Evolutionary conservation across 1,284 basidiomycete species (phyloP).

Genomic region (Vanrija sp.): DNA sequence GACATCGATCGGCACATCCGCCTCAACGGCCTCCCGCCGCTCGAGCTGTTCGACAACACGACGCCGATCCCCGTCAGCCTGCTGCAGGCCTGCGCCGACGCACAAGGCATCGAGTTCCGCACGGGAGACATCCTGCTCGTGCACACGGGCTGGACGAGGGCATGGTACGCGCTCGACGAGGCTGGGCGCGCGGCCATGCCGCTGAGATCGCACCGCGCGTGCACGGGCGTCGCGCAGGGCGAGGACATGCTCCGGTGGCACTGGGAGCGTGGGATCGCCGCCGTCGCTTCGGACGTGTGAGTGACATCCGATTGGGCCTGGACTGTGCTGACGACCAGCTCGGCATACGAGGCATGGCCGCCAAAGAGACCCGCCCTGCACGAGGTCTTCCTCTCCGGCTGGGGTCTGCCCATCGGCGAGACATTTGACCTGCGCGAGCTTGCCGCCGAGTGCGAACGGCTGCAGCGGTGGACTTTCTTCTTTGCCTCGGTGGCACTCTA

Average conservation of each 20-base stretch:
- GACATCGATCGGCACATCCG: conserved; percentile 26
- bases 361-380: conserved; percentile 11
- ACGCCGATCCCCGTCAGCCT: conserved; percentile 28
- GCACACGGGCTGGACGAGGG: conserved; percentile 47
- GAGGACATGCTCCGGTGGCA: conserved; percentile 43
- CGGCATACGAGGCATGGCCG: conserved; percentile 31
- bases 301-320: conserved; percentile 8
- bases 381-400: conserved; percentile 34
- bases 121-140: conserved; percentile 45
- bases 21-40: conserved; percentile 37
- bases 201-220: conserved; percentile 16
- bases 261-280: conserved; percentile 51
- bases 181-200: conserved; percentile 22
- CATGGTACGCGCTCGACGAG: conserved; percentile 27
- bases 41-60: conserved; percentile 33
- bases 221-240: conserved; percentile 28
- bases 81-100: conserved; percentile 22
- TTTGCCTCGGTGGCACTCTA: conserved; percentile 47
- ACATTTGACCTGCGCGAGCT: conserved; percentile 49
- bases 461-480: conserved; percentile 47
- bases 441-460: conserved; percentile 33
- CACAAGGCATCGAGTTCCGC: conserved; percentile 33
- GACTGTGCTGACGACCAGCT: conserved; percentile 10
- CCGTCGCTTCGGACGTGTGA: conserved; percentile 45
- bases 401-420: conserved; percentile 47